Percentiles rank a stretch among this genome's conserved stretches.
These are phyloP conservation scores for Colletotrichum eremochloae DNA, from an alignment of 2,329 filamentous ascomycete species.

Conservation along the genomic window DNA sequence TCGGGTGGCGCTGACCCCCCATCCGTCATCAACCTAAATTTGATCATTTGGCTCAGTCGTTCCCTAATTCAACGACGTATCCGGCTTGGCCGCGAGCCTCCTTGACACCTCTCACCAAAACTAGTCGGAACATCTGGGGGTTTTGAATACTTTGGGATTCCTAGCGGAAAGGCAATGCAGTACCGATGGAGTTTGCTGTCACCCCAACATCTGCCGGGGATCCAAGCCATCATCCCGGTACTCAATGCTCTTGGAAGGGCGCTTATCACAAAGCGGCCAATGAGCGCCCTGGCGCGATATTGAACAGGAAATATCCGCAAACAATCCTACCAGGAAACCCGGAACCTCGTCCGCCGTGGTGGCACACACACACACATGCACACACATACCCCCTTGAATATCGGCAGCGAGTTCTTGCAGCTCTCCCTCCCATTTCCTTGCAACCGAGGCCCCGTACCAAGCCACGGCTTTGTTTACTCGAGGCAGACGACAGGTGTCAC, in stretches of 20 bases:
- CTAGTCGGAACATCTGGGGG: no score
- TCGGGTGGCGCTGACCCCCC: neutral
- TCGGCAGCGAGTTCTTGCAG: neutral
- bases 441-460: neutral
- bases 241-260: neutral
- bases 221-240: neutral
- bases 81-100: neutral
- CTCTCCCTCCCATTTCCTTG: neutral
- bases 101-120: neutral
- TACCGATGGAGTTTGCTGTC: neutral
- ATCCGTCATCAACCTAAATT: slow-evolving; percentile 22
- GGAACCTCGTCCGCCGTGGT: slow-evolving; percentile 31
- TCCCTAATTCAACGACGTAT: slow-evolving; percentile 11
- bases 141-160: neutral
- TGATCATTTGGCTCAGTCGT: slow-evolving; percentile 19
- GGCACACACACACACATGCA: neutral
- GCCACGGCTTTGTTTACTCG: neutral
- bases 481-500: neutral
- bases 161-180: neutral
- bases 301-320: slow-evolving; percentile 25
- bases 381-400: slow-evolving; percentile 2
- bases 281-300: neutral
- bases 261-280: slow-evolving; percentile 14
- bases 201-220: neutral
- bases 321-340: slow-evolving; percentile 23